A percentile compares a stretch with the other conserved stretches of the same genome.
Evolutionary conservation across 2,329 filamentous ascomycete species (phyloP).

Genomic region (Massarina eburnea): DNA sequence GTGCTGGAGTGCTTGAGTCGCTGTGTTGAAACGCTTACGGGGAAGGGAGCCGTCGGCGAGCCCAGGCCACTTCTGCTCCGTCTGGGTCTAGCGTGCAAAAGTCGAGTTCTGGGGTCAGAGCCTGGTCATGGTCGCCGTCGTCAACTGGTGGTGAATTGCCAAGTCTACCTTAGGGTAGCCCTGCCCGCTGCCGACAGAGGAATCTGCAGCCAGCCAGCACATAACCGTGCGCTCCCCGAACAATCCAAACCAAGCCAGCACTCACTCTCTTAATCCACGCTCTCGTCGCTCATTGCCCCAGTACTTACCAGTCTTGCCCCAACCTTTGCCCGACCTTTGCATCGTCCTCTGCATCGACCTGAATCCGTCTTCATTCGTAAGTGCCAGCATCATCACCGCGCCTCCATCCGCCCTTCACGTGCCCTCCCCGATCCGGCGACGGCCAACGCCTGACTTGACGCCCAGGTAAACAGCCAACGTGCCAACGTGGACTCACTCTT

Average conservation of each 20-base stretch:
- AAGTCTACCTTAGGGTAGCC: not conserved
- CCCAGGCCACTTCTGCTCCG: not conserved
- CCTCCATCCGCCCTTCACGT: constrained; percentile 30
- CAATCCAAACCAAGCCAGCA: not conserved
- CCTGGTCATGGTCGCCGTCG: too few relatives aligned
- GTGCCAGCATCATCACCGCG: constrained; percentile 15
- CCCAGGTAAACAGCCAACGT: constrained; percentile 28
- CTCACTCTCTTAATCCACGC: constrained; percentile 25
- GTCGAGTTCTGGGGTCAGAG: not conserved
- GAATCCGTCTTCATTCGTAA: constrained; percentile 20
- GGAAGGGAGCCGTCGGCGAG: not conserved
- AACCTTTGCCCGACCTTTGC: constrained; percentile 7
- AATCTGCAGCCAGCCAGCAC: not conserved
- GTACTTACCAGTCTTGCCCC: constrained; percentile 13
- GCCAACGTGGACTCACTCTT: constrained; percentile 40
- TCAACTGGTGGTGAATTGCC: not conserved
- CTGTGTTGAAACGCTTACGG: not conserved
- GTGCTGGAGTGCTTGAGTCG: not conserved
- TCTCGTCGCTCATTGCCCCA: constrained; percentile 17
- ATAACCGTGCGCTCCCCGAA: not conserved
- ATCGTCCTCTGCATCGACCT: constrained; percentile 11
- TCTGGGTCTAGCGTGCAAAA: not conserved
- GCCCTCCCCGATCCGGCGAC: constrained; percentile 28
- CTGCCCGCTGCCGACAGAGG: not conserved
- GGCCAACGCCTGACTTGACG: constrained; percentile 29